Base-by-base conservation (phyloP, 208 protist species). In the Crithidia mellificae region DNA sequence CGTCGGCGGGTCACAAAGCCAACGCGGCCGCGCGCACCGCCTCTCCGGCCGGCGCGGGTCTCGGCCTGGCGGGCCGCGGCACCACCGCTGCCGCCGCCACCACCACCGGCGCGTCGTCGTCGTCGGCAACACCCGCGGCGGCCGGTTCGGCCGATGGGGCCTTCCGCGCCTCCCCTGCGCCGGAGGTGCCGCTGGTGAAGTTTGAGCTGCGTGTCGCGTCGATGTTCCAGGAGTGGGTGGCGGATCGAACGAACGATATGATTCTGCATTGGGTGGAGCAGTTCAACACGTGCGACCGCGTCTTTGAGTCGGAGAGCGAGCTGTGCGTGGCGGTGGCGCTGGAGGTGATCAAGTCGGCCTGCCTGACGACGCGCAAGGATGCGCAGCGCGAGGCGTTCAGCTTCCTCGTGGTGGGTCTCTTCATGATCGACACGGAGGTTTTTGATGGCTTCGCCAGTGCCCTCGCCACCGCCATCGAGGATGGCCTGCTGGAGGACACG, bases 341-440 rank as follows among this genome's bases (percentile, higher is more conserved):
- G 68, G 80, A 92, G 74, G 87, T 93, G 69, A 84, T 93, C 41
- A 78, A 78, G 25, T 74, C 85, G 19, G 86, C 91, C 39, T 96
- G 91, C 78, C 83, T 81, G 68, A 94, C 91, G 9, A 94, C 91
- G 19, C 83, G 83, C 53, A 84, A 83, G 69, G 82, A 93, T 19
- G 88, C 88, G 12, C 91, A 96, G 74, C 77, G 65, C 11, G 91
- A 93, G 81, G 88, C 87, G 19, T 88, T 78, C 77, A 88, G 85
- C 44, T 94, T 96, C 68, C 77, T 93, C 32, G 74, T 84, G 8
- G 84, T 93, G 20, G 91, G 87, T 0, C 81, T 96, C 41, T 81
- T 80, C 71, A 71, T 96, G 39, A 77, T 73, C 20, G 91, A 94
- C 58, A 78, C 85, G 49, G 88, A 94, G 68, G 74, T 96, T 19